These are phyloP conservation scores for Nannochloris sp. DNA, from an alignment of 139 green algal genomes.

Conservation along the genomic window DNA sequence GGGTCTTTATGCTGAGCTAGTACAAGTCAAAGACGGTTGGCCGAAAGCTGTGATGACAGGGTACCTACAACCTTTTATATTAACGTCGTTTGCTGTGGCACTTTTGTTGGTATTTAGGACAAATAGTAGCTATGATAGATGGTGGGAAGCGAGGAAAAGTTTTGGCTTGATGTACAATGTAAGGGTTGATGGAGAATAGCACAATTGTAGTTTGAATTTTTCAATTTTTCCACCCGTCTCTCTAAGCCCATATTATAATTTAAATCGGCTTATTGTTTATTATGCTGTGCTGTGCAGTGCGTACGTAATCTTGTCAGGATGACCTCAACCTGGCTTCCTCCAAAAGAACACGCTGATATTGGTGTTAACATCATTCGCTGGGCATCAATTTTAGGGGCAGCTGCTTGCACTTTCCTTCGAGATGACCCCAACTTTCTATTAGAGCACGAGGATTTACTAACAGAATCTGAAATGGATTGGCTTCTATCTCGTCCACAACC, in stretches of 20 bases:
- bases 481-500: conserved; percentile 7
- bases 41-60: neutral
- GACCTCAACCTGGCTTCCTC: conserved; percentile 3
- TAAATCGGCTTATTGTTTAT: no score
- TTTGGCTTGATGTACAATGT: conserved; percentile 10
- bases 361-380: conserved; percentile 1
- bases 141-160: conserved; percentile 32
- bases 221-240: no score
- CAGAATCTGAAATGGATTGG: conserved; percentile 6
- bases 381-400: neutral
- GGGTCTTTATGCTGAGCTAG: conserved; percentile 2
- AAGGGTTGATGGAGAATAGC: neutral
- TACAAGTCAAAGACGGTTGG: conserved; percentile 9
- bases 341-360: neutral
- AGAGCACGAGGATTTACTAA: neutral
- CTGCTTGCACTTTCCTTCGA: conserved; percentile 15
- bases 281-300: conserved; percentile 6
- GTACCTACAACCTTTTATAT: conserved; percentile 12
- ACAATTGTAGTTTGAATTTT: no score
- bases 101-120: conserved; percentile 49
- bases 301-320: conserved; percentile 14
- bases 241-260: conserved; percentile 1
- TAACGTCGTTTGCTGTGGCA: conserved; percentile 32
- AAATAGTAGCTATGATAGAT: conserved; percentile 36
- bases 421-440: neutral